Conservation (phyloP, 192 early-diverging fungal genomes). For the Dissophora globulifera region DNA sequence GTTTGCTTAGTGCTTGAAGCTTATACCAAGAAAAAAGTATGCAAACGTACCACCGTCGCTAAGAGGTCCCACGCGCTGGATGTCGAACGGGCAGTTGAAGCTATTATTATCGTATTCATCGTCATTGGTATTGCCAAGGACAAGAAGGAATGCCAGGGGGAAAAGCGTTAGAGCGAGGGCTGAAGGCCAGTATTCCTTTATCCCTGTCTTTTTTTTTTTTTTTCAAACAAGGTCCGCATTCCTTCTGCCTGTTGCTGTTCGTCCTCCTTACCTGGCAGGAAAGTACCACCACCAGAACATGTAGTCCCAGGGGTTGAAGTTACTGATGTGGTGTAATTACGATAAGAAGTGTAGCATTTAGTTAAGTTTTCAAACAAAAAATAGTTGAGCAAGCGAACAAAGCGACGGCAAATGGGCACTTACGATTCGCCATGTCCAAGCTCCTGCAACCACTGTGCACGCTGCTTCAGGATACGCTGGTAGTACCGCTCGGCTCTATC, state of each 20-base stretch:
- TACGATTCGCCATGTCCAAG: background rate
- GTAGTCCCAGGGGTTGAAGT: constrained; percentile 19
- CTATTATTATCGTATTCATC: no score
- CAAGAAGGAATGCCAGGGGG: no score
- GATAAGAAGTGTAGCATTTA: background rate
- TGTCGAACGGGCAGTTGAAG: constrained; percentile 35
- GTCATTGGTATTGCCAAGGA: no score
- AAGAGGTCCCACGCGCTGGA: constrained; percentile 47
- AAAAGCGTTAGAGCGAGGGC: background rate
- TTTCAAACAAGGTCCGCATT: no score
- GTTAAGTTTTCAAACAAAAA: no score
- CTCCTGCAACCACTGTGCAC: constrained; percentile 2
- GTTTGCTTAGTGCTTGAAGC: no score
- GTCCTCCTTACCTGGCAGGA: constrained; percentile 32
- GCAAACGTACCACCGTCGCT: constrained; percentile 38
- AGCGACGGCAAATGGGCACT: no score
- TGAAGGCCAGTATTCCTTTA: background rate
- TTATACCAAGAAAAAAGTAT: no score
- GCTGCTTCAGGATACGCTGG: constrained; percentile 1
- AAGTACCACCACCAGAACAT: constrained; percentile 50
- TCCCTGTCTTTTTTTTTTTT: no score
- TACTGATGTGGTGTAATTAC: background rate
- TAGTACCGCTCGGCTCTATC: background rate
- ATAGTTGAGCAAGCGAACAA: background rate
- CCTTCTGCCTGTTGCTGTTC: no score